phyloP scores from a whole-genome alignment of 163 green algal genomes.

The Coccomyxa subellipsoidea region DNA sequence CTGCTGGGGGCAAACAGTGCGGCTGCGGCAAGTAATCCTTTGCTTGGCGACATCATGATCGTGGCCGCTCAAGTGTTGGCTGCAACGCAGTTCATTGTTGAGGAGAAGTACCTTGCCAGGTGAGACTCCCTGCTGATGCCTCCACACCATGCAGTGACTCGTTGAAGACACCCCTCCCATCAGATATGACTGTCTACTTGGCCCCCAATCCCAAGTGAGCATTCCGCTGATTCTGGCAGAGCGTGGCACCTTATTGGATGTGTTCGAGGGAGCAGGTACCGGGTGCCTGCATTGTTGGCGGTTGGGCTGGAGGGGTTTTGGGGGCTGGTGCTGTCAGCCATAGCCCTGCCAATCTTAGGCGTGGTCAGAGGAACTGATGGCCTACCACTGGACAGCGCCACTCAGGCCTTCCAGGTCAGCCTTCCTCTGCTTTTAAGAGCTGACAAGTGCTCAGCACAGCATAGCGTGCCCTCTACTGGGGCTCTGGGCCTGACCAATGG shows the following conservation, averaged over 20 bases:
- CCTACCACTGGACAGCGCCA: slow-evolving; percentile 38
- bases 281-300: slow-evolving; percentile 56
- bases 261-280: slow-evolving; percentile 7
- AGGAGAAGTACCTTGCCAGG: slow-evolving; percentile 74
- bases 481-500: too few relatives aligned
- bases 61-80: slow-evolving; percentile 67
- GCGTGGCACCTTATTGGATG: background rate
- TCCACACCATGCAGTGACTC: too few relatives aligned
- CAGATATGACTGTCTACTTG: too few relatives aligned
- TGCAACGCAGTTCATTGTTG: slow-evolving; percentile 79
- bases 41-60: slow-evolving; percentile 78
- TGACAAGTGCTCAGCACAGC: too few relatives aligned
- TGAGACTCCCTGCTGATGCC: slow-evolving; percentile 21
- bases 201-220: too few relatives aligned
- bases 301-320: slow-evolving; percentile 75
- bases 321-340: slow-evolving; percentile 59
- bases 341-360: slow-evolving; percentile 64
- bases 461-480: too few relatives aligned
- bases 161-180: too few relatives aligned
- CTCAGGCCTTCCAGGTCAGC: slow-evolving; percentile 29
- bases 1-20: slow-evolving; percentile 67
- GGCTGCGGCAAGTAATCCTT: slow-evolving; percentile 26
- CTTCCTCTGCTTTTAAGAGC: too few relatives aligned
- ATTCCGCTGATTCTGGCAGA: background rate
- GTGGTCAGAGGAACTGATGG: slow-evolving; percentile 44